Evolutionary conservation across 805 yeast genomes (phyloP).

Genomic region (Zygoascus tannicola): DNA sequence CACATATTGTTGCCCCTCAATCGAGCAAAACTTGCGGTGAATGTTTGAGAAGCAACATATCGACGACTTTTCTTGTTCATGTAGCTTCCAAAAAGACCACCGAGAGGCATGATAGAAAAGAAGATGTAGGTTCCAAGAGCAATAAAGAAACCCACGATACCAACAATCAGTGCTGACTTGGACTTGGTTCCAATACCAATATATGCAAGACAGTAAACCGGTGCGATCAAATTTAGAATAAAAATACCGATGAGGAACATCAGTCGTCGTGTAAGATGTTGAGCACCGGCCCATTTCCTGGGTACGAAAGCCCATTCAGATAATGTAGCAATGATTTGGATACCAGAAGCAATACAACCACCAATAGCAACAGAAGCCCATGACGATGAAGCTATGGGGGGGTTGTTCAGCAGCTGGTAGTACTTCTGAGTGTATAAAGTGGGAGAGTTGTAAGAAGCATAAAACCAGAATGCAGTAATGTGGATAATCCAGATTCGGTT

Average conservation of each 20-base stretch:
- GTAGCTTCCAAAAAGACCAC: slow-evolving; percentile 90
- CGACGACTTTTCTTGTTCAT: slow-evolving; percentile 47
- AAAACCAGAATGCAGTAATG: slow-evolving; percentile 86
- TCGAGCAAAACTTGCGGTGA: slow-evolving; percentile 82
- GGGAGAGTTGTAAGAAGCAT: slow-evolving; percentile 86
- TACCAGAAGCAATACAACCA: slow-evolving; percentile 74
- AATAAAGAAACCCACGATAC: slow-evolving; percentile 77
- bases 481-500: slow-evolving; percentile 98
- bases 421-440: slow-evolving; percentile 82
- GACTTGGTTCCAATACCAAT: slow-evolving; percentile 30
- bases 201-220: slow-evolving; percentile 61
- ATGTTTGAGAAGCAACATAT: slow-evolving; percentile 83
- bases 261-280: slow-evolving; percentile 83
- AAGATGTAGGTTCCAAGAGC: slow-evolving; percentile 76
- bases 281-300: slow-evolving; percentile 98
- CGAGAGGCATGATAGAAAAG: slow-evolving; percentile 92
- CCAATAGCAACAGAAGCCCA: slow-evolving; percentile 94
- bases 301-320: slow-evolving; percentile 96
- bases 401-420: slow-evolving; percentile 70
- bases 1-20: slow-evolving; percentile 87
- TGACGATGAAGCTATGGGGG: slow-evolving; percentile 79
- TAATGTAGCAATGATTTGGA: slow-evolving; percentile 80
- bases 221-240: slow-evolving; percentile 70
- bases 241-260: slow-evolving; percentile 61
- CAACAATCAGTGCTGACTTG: slow-evolving; percentile 22